Percentiles rank a stretch among this genome's conserved stretches.
Evolutionary conservation across 257 asterid genomes (phyloP).

Genomic region (Solanum chilense): DNA sequence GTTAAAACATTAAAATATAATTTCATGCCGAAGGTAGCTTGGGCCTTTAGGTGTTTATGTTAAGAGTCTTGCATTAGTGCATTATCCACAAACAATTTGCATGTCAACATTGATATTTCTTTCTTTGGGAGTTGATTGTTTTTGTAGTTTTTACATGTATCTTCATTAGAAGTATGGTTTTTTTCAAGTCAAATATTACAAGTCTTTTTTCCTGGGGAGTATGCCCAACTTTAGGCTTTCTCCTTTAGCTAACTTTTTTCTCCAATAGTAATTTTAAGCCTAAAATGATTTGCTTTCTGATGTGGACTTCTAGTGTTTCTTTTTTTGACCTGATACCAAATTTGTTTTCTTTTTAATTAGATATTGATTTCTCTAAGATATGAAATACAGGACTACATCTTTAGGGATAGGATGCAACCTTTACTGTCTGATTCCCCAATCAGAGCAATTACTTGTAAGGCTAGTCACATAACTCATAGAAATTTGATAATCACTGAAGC

Average conservation of each 20-base stretch:
- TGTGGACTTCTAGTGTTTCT: no score
- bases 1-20: neutral
- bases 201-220: neutral
- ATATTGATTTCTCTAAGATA: no score
- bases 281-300: neutral
- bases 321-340: no score
- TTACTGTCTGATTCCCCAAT: neutral
- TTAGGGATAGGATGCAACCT: no score
- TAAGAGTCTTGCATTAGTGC: neutral
- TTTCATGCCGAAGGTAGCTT: neutral
- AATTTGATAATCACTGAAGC: slow-evolving; percentile 12
- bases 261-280: neutral
- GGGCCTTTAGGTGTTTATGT: neutral
- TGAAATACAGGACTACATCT: no score
- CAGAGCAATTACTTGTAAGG: slow-evolving; percentile 34
- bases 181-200: neutral
- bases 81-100: neutral
- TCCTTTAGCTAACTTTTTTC: neutral
- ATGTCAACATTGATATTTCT: neutral
- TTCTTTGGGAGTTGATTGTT: neutral
- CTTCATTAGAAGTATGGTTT: neutral
- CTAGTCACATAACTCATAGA: slow-evolving; percentile 41
- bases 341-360: no score
- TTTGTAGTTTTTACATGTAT: neutral
- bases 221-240: neutral